Evolutionary conservation across 331 rosid genomes (phyloP).

Genomic region (Rosa hybrid): DNA sequence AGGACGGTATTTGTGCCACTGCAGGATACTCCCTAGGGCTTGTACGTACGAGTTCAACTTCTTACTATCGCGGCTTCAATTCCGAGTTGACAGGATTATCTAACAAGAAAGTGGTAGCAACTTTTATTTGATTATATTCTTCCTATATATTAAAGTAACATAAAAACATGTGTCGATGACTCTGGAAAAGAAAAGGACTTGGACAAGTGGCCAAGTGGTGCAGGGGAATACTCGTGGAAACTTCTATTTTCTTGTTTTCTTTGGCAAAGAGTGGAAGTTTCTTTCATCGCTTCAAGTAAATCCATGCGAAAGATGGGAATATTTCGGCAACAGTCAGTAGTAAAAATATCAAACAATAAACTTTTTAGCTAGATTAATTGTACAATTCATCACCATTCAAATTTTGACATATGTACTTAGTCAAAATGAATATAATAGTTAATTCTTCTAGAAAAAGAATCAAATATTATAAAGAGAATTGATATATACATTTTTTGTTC

Average conservation of each 20-base stretch:
- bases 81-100: neutral
- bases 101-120: neutral
- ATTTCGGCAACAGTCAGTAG: neutral
- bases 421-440: too few relatives aligned
- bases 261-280: neutral
- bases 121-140: neutral
- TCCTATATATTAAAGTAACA: neutral
- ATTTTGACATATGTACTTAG: too few relatives aligned
- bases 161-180: neutral
- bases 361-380: too few relatives aligned
- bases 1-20: too few relatives aligned
- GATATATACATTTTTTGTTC: too few relatives aligned
- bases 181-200: neutral
- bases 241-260: neutral
- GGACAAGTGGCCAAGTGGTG: conserved; percentile 2
- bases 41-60: neutral
- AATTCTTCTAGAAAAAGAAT: too few relatives aligned
- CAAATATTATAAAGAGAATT: too few relatives aligned
- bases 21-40: neutral
- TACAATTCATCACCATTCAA: too few relatives aligned
- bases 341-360: neutral
- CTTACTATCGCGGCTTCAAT: neutral
- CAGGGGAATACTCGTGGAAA: neutral
- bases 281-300: neutral
- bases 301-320: neutral